Base-by-base conservation (phyloP, 345 rosid species). In the Turritis glabra region DNA sequence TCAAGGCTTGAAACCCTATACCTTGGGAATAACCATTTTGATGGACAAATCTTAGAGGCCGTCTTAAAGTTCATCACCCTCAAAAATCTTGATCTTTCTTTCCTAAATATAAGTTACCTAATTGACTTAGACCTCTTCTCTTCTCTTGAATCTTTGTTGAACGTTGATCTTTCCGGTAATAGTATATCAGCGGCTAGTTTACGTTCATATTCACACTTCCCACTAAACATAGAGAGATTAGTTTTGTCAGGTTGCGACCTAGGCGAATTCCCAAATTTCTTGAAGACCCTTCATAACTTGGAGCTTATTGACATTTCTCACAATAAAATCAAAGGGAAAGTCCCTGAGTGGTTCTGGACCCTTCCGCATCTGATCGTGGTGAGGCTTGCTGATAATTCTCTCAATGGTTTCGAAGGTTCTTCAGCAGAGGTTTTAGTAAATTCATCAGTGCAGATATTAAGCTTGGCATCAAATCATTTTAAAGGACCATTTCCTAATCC, bases 351-450 rank as follows among this genome's bases (percentile, higher is more conserved):
- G 65, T 60, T 60, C 0, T 60, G 65, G 48, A 60, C 1, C 13
- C 65, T 60, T 60, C 50, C 65, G 0, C 48, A 0, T 38, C 32
- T 60, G 8, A 11, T 0, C n/a, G 2, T 3, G 0, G 27, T 58
- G 46, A 2, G 2, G 6, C 5, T 58, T 19, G 1, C 7, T 5
- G 0, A 18, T 0, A 62, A 41, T 5, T 8, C 14, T 26, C 0
- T 64, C 40, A 26, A 18, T 0, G 40, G 38, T 2, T 71, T 71
- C 0, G 59, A 60, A 48, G 68, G 68, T 25, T 59, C 75, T 32
- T 32, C 2, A 0, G 0, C 0, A 0, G 21, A 71, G 2, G 59
- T 12, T 7, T 60, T 71, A 35, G n/a, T 1, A 3, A 25, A 60
- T 17, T 71, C 68, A 8, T 25, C 51, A 0, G 7, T 60, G 37